Evolutionary conservation across 2,329 filamentous ascomycete genomes (phyloP).

Genomic region (Claviceps africana): DNA sequence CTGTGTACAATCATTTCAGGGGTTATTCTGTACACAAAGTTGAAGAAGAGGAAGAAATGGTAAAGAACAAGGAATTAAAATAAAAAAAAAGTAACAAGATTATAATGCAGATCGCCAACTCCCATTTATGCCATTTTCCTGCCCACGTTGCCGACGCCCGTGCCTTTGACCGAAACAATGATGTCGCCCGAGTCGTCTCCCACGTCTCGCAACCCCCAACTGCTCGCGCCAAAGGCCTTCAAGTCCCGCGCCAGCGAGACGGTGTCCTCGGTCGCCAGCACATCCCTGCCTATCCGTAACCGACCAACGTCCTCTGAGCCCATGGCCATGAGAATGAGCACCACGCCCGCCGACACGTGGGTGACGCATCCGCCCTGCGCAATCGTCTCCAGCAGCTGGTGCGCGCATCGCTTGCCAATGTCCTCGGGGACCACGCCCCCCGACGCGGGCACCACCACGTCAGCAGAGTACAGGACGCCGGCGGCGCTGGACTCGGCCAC

Average conservation of each 20-base stretch:
- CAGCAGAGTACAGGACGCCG: conserved; percentile 76
- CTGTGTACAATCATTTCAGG: not conserved
- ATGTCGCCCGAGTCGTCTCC: conserved; percentile 56
- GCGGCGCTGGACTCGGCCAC: conserved; percentile 80
- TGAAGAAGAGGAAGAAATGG: not conserved
- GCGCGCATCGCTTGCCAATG: conserved; percentile 75
- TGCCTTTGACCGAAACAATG: conserved; percentile 80
- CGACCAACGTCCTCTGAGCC: conserved; percentile 90
- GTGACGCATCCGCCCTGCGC: conserved; percentile 71
- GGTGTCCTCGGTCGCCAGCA: conserved; percentile 67
- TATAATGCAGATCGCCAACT: not conserved
- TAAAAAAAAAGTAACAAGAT: too few relatives aligned
- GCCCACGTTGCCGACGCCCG: conserved; percentile 87
- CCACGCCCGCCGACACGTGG: conserved; percentile 53
- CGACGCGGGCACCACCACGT: conserved; percentile 58
- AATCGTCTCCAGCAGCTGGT: conserved; percentile 75
- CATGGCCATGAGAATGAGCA: conserved; percentile 93
- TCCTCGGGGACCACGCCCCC: conserved; percentile 84
- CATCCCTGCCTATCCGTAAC: conserved; percentile 64
- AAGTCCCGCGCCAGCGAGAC: conserved; percentile 74
- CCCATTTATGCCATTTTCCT: conserved; percentile 59
- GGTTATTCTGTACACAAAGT: too few relatives aligned
- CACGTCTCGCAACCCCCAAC: conserved; percentile 76
- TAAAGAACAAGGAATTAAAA: not conserved
- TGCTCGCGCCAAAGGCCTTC: conserved; percentile 75